Evolutionary conservation across 768 basidiomycete species (phyloP).

Genomic region (Hygrocybe punicea): DNA sequence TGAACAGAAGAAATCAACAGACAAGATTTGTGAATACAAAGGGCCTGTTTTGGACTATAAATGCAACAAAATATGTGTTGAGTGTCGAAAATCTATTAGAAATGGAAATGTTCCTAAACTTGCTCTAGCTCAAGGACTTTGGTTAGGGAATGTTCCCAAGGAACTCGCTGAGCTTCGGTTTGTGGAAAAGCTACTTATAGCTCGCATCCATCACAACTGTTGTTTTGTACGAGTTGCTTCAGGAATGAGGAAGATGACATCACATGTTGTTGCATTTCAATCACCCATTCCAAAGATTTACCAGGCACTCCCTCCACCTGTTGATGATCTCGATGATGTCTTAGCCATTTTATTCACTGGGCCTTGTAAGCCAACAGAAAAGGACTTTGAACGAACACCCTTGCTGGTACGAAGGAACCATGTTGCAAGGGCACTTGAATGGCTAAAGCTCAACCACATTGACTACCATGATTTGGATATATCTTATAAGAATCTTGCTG

Average conservation of each 20-base stretch:
- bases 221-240: constrained; percentile 26
- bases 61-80: constrained; percentile 10
- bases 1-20: constrained; percentile 1
- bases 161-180: constrained; percentile 22
- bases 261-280: constrained; percentile 22
- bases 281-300: constrained; percentile 33
- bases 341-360: constrained; percentile 35
- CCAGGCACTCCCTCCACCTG: constrained; percentile 28
- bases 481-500: constrained; percentile 19
- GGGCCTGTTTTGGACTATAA: constrained; percentile 16
- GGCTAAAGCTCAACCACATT: constrained; percentile 34
- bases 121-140: constrained; percentile 30
- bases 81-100: neutral
- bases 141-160: constrained; percentile 31
- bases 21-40: constrained; percentile 9
- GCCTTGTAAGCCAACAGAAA: constrained; percentile 17
- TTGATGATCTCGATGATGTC: constrained; percentile 30
- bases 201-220: constrained; percentile 21
- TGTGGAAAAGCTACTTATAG: constrained; percentile 26
- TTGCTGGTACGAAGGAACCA: constrained; percentile 27
- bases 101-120: constrained; percentile 5
- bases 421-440: constrained; percentile 29
- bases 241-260: constrained; percentile 15
- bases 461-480: constrained; percentile 32
- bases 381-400: constrained; percentile 27